Evolutionary conservation across 2,329 filamentous ascomycete species (phyloP).

Genomic region (Neopestalotiopsis clavispora): DNA sequence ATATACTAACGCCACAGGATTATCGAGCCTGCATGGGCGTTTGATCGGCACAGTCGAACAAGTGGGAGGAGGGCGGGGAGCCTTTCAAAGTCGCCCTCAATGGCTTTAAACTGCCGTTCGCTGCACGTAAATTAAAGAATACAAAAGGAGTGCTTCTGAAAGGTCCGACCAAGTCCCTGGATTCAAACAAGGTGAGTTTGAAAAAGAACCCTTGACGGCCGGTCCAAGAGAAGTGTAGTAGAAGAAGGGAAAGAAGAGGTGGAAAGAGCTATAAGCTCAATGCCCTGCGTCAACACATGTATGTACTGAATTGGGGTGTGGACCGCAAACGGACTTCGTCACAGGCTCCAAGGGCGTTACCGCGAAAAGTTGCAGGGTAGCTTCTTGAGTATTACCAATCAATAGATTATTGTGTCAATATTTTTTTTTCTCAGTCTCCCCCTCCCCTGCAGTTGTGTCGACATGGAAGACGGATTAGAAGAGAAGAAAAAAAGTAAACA

Average conservation of each 20-base stretch:
- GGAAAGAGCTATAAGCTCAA: not conserved
- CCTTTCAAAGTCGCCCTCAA: not conserved
- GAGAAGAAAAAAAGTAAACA: not conserved
- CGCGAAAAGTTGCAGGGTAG: not conserved
- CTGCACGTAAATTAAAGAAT: not conserved
- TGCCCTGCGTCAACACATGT: not conserved
- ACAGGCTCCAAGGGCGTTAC: not conserved
- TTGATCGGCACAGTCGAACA: not conserved
- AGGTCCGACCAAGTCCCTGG: not conserved
- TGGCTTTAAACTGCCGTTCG: not conserved
- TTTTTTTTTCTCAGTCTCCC: not conserved
- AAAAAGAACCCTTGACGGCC: not conserved
- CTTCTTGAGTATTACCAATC: conserved; percentile 1
- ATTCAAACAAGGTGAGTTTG: not conserved
- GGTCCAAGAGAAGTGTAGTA: not conserved
- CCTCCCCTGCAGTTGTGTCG: not conserved
- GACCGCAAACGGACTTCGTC: not conserved
- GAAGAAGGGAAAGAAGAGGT: not conserved
- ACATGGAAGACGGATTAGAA: not conserved
- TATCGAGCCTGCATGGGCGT: not conserved
- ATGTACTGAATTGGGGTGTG: not conserved
- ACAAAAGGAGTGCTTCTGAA: not conserved
- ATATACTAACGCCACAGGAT: not conserved
- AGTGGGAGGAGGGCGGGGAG: not conserved
- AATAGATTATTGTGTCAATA: not conserved